Evolutionary conservation across 768 basidiomycete genomes (phyloP).

Genomic region (Russula dissimulans): DNA sequence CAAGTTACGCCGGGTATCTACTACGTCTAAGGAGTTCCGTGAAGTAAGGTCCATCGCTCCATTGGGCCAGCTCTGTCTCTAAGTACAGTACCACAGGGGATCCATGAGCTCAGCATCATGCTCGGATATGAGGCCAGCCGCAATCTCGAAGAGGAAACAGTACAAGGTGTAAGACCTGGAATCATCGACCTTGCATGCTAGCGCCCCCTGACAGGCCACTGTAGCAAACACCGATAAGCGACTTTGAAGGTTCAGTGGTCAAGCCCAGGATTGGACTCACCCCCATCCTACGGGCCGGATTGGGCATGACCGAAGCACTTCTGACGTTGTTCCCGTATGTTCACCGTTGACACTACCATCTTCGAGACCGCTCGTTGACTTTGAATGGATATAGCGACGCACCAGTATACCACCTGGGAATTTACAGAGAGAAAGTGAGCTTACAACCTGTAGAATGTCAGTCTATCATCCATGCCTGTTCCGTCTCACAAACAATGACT

Average conservation of each 20-base stretch:
- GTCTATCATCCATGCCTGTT: constrained; percentile 14
- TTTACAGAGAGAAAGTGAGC: constrained; percentile 79
- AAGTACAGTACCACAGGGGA: constrained; percentile 37
- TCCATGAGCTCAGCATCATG: constrained; percentile 65
- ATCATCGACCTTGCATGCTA: neutral
- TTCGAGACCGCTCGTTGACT: neutral
- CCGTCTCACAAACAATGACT: no score
- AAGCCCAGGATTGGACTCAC: constrained; percentile 76
- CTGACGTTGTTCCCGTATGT: constrained; percentile 78
- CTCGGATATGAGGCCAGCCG: constrained; percentile 80
- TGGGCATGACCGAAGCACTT: constrained; percentile 88
- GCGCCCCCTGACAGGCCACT: neutral
- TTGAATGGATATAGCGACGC: constrained; percentile 40
- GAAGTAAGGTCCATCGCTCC: constrained; percentile 6
- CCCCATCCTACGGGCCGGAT: constrained; percentile 86
- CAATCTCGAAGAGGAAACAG: constrained; percentile 49
- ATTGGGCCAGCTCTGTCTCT: neutral
- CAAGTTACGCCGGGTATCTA: constrained; percentile 15
- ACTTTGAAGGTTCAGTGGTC: constrained; percentile 69
- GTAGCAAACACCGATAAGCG: constrained; percentile 64
- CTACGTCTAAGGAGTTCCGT: constrained; percentile 19
- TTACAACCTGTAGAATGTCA: constrained; percentile 88
- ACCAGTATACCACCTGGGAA: constrained; percentile 82
- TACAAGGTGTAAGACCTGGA: constrained; percentile 49
- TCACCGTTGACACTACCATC: neutral